These are phyloP conservation scores for Diddensiella caesifluorescens DNA, from an alignment of 805 yeast genomes.

Conservation along the genomic window DNA sequence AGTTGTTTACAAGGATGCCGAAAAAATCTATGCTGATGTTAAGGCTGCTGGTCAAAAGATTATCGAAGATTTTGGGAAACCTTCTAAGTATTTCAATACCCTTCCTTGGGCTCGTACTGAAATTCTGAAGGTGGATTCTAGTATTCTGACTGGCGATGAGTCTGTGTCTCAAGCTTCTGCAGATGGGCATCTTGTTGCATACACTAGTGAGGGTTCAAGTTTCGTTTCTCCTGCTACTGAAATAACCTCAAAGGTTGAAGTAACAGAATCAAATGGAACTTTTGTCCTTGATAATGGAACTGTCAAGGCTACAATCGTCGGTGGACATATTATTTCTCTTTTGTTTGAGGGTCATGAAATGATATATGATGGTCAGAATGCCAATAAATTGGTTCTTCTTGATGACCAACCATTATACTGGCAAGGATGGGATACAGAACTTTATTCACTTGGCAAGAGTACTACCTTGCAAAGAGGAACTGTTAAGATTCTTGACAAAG, in stretches of 20 bases:
- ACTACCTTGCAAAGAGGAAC: conserved; percentile 40
- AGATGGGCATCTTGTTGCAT: not conserved
- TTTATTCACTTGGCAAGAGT: conserved; percentile 72
- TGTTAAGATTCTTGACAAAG: conserved; percentile 38
- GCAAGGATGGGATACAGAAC: conserved; percentile 97
- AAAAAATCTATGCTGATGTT: conserved; percentile 65
- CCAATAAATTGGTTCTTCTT: conserved; percentile 72
- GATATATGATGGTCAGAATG: conserved; percentile 44
- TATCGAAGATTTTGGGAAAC: conserved; percentile 42
- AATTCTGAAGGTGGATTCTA: conserved; percentile 38
- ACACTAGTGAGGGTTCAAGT: not conserved
- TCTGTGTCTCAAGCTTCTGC: not conserved
- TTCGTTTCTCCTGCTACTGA: not conserved
- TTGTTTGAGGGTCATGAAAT: conserved; percentile 55
- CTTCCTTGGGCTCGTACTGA: conserved; percentile 57
- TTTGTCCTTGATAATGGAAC: conserved; percentile 56
- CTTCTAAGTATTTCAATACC: conserved; percentile 47
- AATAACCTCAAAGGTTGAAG: conserved; percentile 33
- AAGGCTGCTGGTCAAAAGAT: conserved; percentile 51
- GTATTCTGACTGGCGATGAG: not conserved
- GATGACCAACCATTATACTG: conserved; percentile 85
- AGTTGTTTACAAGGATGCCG: conserved; percentile 86
- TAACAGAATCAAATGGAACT: conserved; percentile 34
- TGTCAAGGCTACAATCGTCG: conserved; percentile 53
- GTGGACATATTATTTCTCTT: conserved; percentile 59